These are phyloP conservation scores for Colletotrichum truncatum DNA, from an alignment of 2,329 filamentous ascomycete genomes.

Conservation along the genomic window DNA sequence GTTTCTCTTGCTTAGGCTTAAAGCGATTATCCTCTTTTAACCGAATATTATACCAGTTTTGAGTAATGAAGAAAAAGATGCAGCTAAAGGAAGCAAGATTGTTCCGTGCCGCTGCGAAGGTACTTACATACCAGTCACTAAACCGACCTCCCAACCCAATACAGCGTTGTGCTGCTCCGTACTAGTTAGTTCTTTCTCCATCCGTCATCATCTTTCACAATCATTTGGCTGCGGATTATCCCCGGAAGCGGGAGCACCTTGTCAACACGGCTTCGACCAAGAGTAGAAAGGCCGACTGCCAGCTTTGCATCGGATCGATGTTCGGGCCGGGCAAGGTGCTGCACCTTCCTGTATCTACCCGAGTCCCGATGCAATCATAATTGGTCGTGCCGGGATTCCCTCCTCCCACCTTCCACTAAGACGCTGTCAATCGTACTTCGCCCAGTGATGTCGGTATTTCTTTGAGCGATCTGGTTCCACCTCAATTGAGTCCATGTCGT, in stretches of 20 bases:
- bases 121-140: too few relatives aligned
- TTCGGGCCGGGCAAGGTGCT: conserved; percentile 2
- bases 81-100: too few relatives aligned
- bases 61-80: too few relatives aligned
- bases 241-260: neutral
- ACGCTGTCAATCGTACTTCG: neutral
- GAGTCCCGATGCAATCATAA: conserved; percentile 12
- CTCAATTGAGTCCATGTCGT: neutral
- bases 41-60: too few relatives aligned
- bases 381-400: neutral
- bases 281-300: neutral
- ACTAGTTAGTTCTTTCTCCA: too few relatives aligned
- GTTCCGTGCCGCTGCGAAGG: too few relatives aligned
- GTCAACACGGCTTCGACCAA: neutral
- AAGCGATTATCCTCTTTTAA: too few relatives aligned
- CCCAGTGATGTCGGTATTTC: neutral
- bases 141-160: too few relatives aligned
- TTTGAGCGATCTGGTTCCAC: neutral
- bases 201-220: too few relatives aligned
- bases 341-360: conserved; percentile 7
- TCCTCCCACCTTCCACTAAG: neutral
- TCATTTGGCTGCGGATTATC: neutral
- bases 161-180: too few relatives aligned
- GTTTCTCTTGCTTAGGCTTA: too few relatives aligned
- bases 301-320: conserved; percentile 5